Base-by-base conservation (phyloP, 352 stramenopile genomes). In the Nothophytophthora sp. region DNA sequence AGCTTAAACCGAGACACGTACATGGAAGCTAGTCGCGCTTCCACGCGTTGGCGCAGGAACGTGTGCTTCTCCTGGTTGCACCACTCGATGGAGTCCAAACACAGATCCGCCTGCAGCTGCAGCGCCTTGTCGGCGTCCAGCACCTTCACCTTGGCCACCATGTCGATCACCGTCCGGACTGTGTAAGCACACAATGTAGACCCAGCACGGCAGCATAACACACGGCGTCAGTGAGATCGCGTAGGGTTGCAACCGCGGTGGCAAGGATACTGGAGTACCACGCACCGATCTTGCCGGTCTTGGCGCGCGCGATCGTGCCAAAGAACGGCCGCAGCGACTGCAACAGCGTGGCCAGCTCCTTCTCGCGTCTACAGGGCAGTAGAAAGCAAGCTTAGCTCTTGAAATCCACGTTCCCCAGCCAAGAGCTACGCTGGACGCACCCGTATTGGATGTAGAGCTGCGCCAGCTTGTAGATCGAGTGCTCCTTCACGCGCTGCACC, bases 31-130 rank as follows among this genome's bases (percentile, higher is more conserved):
- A 99, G 81, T 35, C 97, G 96, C 13, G 92, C 91, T 73, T 99
- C 92, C 18, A 99, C 95, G 43, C 97, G 91, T 76, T 99, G 97
- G 36, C 96, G 90, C 29, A 99, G 71, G 77, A 99, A 99, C n/a
- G 90, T 96, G 44, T 98, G 88, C 66, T 98, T 97, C 61, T 98
- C 92, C 42, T 73, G 56, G 55, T 91, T 96, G 77, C 90, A 98
- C 88, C 90, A 97, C 33, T 92, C 76, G 56, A 99, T 97, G 50
- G 97, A 98, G 64, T 98, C 92, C 38, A 93, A 64, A 61, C 96
- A 99, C 35, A 99, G 81, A 37, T 98, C 81, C 7, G 81, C 84
- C 56, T 94, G 84, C 23, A 98, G 82, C 78, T 99, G 96, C 41
- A 99, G 86, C 20, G 97, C 91, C 34, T 95, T 86, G 34, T 96